Evolutionary conservation across 345 rosid genomes (phyloP).

Genomic region (Populus nigra): DNA sequence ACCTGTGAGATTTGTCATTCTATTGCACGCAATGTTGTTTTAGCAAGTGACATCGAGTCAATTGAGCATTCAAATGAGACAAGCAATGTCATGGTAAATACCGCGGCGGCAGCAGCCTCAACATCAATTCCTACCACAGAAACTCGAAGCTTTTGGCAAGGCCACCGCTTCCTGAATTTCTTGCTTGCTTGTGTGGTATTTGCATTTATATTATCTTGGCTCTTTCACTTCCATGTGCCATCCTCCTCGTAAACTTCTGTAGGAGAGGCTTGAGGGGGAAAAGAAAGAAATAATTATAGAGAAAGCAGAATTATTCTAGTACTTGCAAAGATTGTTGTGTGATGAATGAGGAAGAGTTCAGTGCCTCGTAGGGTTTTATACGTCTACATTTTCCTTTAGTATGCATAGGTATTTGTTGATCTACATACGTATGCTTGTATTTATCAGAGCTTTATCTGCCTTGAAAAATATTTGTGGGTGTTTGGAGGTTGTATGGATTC

Average conservation of each 20-base stretch:
- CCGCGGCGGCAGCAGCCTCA: constrained; percentile 10
- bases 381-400: neutral
- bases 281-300: constrained; percentile 1
- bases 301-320: neutral
- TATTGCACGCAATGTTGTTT: constrained; percentile 64
- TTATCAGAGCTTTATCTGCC: neutral
- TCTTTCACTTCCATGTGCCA: constrained; percentile 65
- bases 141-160: constrained; percentile 70
- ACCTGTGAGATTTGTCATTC: constrained; percentile 88
- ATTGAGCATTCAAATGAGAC: constrained; percentile 40
- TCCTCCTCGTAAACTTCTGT: constrained; percentile 37
- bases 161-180: constrained; percentile 72
- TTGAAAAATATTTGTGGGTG: neutral
- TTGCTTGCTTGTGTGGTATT: constrained; percentile 75
- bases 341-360: neutral
- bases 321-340: neutral
- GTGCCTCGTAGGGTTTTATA: neutral
- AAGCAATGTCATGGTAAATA: constrained; percentile 21
- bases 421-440: neutral
- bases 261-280: constrained; percentile 5
- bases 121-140: constrained; percentile 41
- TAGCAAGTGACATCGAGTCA: constrained; percentile 40
- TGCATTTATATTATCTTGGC: constrained; percentile 77
- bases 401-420: neutral
- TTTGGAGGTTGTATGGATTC: neutral